Evolutionary conservation across 306 rosid species (phyloP).

Genomic region (Pyrus betulifolia): DNA sequence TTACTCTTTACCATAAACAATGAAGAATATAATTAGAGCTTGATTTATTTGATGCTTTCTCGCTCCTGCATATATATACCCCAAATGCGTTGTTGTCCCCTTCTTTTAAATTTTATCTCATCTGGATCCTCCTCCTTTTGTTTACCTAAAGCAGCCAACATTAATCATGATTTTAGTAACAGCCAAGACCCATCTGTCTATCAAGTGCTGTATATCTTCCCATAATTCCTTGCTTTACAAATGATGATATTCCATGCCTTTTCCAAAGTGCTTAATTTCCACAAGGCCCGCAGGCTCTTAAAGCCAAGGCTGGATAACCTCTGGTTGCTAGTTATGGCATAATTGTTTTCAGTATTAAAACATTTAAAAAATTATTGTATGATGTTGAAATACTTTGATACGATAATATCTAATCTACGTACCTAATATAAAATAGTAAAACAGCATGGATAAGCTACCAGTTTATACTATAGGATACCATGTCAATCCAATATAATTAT

Average conservation of each 20-base stretch:
- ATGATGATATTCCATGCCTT: slow-evolving; percentile 29
- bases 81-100: slow-evolving; percentile 16
- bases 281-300: slow-evolving; percentile 25
- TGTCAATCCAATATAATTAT: no score
- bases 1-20: not conserved
- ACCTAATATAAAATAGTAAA: no score
- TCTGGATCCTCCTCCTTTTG: slow-evolving; percentile 20
- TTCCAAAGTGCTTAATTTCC: slow-evolving; percentile 19
- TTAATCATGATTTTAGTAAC: slow-evolving; percentile 34
- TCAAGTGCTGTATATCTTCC: slow-evolving; percentile 23
- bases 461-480: not conserved
- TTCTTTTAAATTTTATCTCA: not conserved
- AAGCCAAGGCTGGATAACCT: slow-evolving; percentile 7
- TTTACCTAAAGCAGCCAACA: slow-evolving; percentile 8
- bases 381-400: not conserved
- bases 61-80: not conserved
- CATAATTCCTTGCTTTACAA: slow-evolving; percentile 32
- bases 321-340: not conserved
- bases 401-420: not conserved
- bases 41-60: slow-evolving; percentile 9
- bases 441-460: no score
- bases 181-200: slow-evolving; percentile 34
- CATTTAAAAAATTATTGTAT: no score
- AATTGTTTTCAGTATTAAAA: not conserved
- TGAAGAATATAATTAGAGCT: not conserved